A percentile compares a stretch with the other conserved stretches of the same genome.
Conservation (phyloP, 371 early-diverging fungal species). For the Mucor velutinosus region DNA sequence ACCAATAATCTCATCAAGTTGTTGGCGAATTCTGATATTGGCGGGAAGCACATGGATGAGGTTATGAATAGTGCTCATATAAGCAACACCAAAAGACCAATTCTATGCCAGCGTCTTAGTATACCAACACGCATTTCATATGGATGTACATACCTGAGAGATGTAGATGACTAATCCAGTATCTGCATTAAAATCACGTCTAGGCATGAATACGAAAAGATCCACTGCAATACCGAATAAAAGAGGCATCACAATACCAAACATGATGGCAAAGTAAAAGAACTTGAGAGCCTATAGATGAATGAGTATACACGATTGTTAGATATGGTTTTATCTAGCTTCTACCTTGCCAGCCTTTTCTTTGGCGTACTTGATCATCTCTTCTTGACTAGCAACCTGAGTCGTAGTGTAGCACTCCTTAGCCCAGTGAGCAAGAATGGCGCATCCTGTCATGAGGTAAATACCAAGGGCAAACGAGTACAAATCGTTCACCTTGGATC, state of each 20-base stretch:
- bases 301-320: neutral
- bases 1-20: conserved; percentile 25
- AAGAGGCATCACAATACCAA: conserved; percentile 60
- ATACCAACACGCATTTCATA: neutral
- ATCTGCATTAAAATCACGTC: conserved; percentile 34
- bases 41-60: conserved; percentile 47
- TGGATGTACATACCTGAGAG: conserved; percentile 47
- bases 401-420: conserved; percentile 17
- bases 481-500: conserved; percentile 55
- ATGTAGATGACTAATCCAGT: conserved; percentile 47
- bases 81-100: conserved; percentile 64
- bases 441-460: conserved; percentile 37
- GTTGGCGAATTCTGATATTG: conserved; percentile 39
- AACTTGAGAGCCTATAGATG: conserved; percentile 13
- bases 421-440: conserved; percentile 24
- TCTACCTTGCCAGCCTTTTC: conserved; percentile 14
- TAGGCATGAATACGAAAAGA: conserved; percentile 59
- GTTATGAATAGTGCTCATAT: conserved; percentile 56
- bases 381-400: neutral
- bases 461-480: conserved; percentile 57
- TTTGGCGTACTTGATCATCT: conserved; percentile 9
- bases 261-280: conserved; percentile 37
- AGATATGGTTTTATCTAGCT: neutral
- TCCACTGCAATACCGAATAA: conserved; percentile 57
- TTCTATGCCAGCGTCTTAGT: conserved; percentile 32